Conservation (phyloP, 176 grass and related monocot species). For the Eragrostis curvula region DNA sequence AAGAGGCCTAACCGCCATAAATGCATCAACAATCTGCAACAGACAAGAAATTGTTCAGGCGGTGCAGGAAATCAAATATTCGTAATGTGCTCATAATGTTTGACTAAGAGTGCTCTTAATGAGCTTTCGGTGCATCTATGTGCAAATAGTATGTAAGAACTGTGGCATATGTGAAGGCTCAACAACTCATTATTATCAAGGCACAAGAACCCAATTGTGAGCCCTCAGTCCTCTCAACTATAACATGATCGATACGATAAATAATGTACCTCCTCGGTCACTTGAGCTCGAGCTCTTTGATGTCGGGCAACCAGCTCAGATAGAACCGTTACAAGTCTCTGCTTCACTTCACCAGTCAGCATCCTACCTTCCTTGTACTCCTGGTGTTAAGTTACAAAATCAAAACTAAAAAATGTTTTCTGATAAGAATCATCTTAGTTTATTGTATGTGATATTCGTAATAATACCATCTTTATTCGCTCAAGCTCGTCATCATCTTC, state of each 20-base stretch:
- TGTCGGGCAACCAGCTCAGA: conserved; percentile 78
- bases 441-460: conserved; percentile 5
- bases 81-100: not conserved
- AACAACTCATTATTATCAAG: not conserved
- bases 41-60: conserved; percentile 18
- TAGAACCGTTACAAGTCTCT: conserved; percentile 55
- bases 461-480: conserved; percentile 76
- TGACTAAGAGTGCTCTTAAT: not conserved
- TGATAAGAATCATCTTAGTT: conserved; percentile 5
- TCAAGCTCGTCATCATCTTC: conserved; percentile 87
- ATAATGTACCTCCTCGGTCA: conserved; percentile 75
- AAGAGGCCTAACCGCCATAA: conserved; percentile 84
- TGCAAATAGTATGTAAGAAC: not conserved
- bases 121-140: not conserved
- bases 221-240: not conserved
- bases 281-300: conserved; percentile 64
- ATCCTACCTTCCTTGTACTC: conserved; percentile 81
- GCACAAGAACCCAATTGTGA: not conserved
- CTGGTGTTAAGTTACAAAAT: conserved; percentile 42
- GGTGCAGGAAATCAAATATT: not conserved
- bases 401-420: not conserved
- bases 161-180: not conserved
- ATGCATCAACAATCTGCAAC: conserved; percentile 76
- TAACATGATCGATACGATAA: not conserved
- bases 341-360: conserved; percentile 91